phyloP scores from a whole-genome alignment of 1,284 basidiomycete species.

The Moesziomyces globuligerus region DNA sequence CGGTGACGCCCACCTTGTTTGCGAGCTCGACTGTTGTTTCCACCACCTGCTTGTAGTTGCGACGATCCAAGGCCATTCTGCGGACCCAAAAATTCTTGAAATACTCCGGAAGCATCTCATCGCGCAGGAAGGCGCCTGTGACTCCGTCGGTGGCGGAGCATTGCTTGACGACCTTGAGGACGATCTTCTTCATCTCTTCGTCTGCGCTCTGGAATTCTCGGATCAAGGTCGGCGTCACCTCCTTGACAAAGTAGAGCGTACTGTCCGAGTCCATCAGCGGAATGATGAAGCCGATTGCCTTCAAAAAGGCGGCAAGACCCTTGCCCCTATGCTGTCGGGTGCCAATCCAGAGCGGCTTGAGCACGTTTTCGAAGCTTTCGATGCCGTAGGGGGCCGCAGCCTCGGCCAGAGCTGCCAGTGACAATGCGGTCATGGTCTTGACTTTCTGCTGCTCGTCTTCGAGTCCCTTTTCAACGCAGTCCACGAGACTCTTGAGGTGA shows the following conservation, averaged over 20 bases:
- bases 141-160: constrained; percentile 90
- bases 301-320: constrained; percentile 95
- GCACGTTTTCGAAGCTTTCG: constrained; percentile 97
- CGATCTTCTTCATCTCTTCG: constrained; percentile 99
- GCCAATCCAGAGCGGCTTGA: constrained; percentile 98
- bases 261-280: constrained; percentile 97
- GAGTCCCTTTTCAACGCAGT: constrained; percentile 93
- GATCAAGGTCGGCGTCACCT: constrained; percentile 73
- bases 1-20: constrained; percentile 93
- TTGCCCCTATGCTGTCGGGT: constrained; percentile 98
- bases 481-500: constrained; percentile 93
- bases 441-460: constrained; percentile 99
- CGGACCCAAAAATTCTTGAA: constrained; percentile 97
- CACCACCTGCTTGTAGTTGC: constrained; percentile 96
- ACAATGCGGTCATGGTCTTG: constrained; percentile 96
- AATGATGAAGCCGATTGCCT: constrained; percentile 99
- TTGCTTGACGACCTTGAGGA: constrained; percentile 98
- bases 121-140: constrained; percentile 71
- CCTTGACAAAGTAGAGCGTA: constrained; percentile 66
- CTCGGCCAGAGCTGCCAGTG: constrained; percentile 94
- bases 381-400: constrained; percentile 98
- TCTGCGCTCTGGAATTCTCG: constrained; percentile 99
- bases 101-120: constrained; percentile 98
- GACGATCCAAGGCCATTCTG: constrained; percentile 93
- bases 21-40: constrained; percentile 98